Evolutionary conservation across 257 asterid species (phyloP).

Genomic region (Voacanga thouarsii): DNA sequence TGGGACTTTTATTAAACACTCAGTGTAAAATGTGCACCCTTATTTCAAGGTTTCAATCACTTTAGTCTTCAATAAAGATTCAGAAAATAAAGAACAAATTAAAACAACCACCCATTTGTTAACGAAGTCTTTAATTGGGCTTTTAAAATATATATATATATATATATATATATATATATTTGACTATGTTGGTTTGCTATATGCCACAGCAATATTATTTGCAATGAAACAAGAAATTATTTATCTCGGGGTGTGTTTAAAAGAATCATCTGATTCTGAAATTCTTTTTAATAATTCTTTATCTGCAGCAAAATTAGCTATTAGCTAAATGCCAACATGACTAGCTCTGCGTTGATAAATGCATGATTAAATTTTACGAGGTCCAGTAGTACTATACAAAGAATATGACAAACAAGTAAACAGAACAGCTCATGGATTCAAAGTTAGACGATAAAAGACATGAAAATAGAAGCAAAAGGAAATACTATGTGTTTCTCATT

Average conservation of each 20-base stretch:
- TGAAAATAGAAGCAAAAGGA: neutral
- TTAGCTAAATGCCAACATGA: neutral
- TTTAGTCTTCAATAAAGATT: neutral
- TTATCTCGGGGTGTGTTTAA: neutral
- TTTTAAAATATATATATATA: no score
- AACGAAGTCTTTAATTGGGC: neutral
- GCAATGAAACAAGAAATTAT: neutral
- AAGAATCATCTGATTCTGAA: neutral
- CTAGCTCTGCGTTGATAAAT: neutral
- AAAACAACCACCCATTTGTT: neutral
- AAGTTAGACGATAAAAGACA: neutral
- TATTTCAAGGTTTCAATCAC: neutral
- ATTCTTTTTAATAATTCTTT: neutral
- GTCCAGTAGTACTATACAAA: neutral
- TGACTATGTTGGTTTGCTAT: neutral
- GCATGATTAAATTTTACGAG: neutral
- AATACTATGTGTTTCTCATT: neutral
- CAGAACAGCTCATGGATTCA: neutral
- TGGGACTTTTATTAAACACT: no score
- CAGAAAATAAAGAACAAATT: no score
- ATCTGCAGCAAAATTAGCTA: neutral
- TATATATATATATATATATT: no score
- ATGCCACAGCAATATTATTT: neutral
- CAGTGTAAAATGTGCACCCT: neutral
- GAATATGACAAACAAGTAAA: neutral